Evolutionary conservation across 2,329 filamentous ascomycete species (phyloP).

Genomic region (Calycina herbarum): DNA sequence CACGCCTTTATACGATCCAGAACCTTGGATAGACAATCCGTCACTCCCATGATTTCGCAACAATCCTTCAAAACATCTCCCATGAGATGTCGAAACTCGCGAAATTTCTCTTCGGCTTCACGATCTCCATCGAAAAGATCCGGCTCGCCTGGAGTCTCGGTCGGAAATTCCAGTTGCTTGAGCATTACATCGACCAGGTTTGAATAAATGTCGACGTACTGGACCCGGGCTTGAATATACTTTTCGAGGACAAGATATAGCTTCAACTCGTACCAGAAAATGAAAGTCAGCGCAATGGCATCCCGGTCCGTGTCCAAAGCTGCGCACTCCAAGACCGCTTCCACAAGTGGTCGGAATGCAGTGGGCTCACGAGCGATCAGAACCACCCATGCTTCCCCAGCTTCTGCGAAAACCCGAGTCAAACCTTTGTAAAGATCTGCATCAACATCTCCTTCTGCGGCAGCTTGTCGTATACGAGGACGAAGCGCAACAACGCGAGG

Average conservation of each 20-base stretch:
- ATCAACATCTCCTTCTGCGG: constrained; percentile 80
- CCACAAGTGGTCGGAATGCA: constrained; percentile 82
- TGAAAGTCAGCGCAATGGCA: constrained; percentile 89
- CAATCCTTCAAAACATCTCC: constrained; percentile 96
- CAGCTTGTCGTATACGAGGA: constrained; percentile 73
- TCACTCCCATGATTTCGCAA: constrained; percentile 92
- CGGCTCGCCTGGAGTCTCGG: constrained; percentile 50
- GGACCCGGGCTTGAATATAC: constrained; percentile 78
- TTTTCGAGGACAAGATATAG: constrained; percentile 90
- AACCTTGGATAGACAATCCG: constrained; percentile 86
- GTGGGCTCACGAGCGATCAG: constrained; percentile 81
- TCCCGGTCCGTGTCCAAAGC: constrained; percentile 85
- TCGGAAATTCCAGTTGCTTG: constrained; percentile 84
- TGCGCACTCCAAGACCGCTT: constrained; percentile 89
- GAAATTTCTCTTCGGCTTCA: constrained; percentile 94
- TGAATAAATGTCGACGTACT: constrained; percentile 79
- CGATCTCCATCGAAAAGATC: constrained; percentile 95
- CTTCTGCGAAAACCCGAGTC: constrained; percentile 87
- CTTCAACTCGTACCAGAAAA: constrained; percentile 98
- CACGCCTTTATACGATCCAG: constrained; percentile 83
- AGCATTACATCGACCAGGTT: constrained; percentile 92
- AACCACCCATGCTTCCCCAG: constrained; percentile 92
- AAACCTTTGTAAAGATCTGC: constrained; percentile 83
- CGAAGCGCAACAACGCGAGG: constrained; percentile 75
- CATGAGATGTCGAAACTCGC: constrained; percentile 95